A percentile compares a stretch with the other conserved stretches of the same genome.
These are phyloP conservation scores for Neurospora sp. DNA, from an alignment of 495 filamentous ascomycete species.

Conservation along the genomic window DNA sequence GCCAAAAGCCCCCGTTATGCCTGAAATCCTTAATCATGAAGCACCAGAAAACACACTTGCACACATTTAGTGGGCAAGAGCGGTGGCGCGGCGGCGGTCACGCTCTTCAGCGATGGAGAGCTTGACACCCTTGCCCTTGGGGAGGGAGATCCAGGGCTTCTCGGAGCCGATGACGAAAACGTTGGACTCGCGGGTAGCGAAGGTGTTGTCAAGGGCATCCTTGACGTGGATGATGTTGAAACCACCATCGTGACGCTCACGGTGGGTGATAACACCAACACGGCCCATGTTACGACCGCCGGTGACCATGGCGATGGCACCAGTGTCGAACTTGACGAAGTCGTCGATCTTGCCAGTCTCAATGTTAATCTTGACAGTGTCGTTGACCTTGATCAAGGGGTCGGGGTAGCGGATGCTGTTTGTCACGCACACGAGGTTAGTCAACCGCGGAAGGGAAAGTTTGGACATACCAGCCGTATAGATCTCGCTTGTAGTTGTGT, in stretches of 20 bases:
- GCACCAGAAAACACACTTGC: background rate
- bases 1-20: constrained; percentile 12
- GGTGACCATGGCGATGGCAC: constrained; percentile 92
- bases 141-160: constrained; percentile 97
- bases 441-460: constrained; percentile 14
- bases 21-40: constrained; percentile 3
- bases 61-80: constrained; percentile 49
- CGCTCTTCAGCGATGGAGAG: constrained; percentile 96
- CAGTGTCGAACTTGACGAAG: constrained; percentile 95
- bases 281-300: constrained; percentile 99
- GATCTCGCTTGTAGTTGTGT: constrained; percentile 13
- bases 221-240: constrained; percentile 99
- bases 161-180: constrained; percentile 96
- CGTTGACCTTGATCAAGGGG: constrained; percentile 96
- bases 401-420: constrained; percentile 96
- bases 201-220: constrained; percentile 98
- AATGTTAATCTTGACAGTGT: constrained; percentile 98
- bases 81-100: constrained; percentile 79
- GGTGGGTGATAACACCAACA: constrained; percentile 99
- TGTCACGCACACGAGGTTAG: constrained; percentile 25
- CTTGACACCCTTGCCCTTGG: constrained; percentile 99
- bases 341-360: constrained; percentile 93
- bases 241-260: constrained; percentile 98
- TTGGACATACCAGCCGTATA: constrained; percentile 39
- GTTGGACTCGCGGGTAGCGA: constrained; percentile 97